Conservation (phyloP, 2,329 filamentous ascomycete species). For the Aspergillus aculeatus region DNA sequence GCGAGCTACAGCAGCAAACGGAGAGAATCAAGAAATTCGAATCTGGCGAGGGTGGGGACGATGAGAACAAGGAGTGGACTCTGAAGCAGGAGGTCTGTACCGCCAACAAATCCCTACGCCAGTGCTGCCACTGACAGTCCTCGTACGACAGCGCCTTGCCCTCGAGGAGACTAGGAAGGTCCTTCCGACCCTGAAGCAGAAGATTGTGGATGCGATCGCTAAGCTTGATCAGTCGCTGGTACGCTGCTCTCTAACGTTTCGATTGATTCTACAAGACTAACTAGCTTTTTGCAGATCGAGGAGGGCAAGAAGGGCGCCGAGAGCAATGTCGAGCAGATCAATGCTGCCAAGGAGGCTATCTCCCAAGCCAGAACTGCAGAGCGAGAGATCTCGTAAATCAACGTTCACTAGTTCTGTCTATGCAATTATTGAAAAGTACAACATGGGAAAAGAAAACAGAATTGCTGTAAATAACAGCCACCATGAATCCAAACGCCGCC, state of each 20-base stretch:
- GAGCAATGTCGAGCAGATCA: slow-evolving; percentile 43
- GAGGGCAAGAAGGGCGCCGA: slow-evolving; percentile 41
- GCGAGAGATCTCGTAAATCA: slow-evolving; percentile 37
- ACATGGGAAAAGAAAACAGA: slow-evolving; percentile 12
- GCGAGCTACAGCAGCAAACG: slow-evolving; percentile 75
- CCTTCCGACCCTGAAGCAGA: slow-evolving; percentile 68
- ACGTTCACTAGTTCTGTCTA: neutral
- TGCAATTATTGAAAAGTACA: slow-evolving; percentile 2
- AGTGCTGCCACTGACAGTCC: slow-evolving; percentile 8
- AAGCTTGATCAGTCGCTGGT: slow-evolving; percentile 77
- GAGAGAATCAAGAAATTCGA: slow-evolving; percentile 68
- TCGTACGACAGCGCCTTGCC: slow-evolving; percentile 63
- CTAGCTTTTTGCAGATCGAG: slow-evolving; percentile 28
- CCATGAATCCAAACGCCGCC: slow-evolving; percentile 22
- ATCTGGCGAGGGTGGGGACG: slow-evolving; percentile 64
- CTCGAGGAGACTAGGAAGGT: slow-evolving; percentile 85
- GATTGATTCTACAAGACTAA: neutral
- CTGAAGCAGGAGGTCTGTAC: slow-evolving; percentile 78
- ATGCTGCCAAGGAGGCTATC: slow-evolving; percentile 44
- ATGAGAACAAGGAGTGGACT: slow-evolving; percentile 75
- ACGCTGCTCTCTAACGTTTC: slow-evolving; percentile 28
- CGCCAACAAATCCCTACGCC: neutral
- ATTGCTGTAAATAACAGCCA: slow-evolving; percentile 21
- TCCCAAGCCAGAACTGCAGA: slow-evolving; percentile 39
- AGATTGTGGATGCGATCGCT: slow-evolving; percentile 68